Percentiles rank a stretch among this genome's conserved stretches.
Evolutionary conservation across 495 filamentous ascomycete species (phyloP).

Genomic region (Hypomontagnella monticulosa): DNA sequence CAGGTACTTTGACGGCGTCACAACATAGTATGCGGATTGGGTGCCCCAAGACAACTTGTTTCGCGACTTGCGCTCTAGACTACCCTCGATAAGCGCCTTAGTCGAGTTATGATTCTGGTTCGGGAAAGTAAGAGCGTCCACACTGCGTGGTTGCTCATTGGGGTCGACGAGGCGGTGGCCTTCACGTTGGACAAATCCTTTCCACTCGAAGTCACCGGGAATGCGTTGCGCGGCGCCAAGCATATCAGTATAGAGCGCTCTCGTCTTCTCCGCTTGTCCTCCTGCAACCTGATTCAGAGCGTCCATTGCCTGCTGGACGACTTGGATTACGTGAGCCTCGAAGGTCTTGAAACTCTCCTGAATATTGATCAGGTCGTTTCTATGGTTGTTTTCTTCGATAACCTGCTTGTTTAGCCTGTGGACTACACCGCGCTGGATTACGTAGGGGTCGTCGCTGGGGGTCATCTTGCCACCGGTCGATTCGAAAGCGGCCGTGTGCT

Average conservation of each 20-base stretch:
- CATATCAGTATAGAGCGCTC: conserved; percentile 84
- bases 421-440: conserved; percentile 81
- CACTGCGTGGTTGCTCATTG: conserved; percentile 71
- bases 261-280: conserved; percentile 82
- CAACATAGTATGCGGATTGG: conserved; percentile 84
- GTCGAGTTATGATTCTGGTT: conserved; percentile 87
- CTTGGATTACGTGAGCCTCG: conserved; percentile 83
- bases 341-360: conserved; percentile 90
- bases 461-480: conserved; percentile 72
- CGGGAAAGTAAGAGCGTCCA: conserved; percentile 79
- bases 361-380: conserved; percentile 85
- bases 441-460: conserved; percentile 82
- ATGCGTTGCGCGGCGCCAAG: conserved; percentile 79
- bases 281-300: conserved; percentile 80
- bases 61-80: conserved; percentile 84
- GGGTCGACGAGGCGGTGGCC: conserved; percentile 81
- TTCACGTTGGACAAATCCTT: conserved; percentile 77
- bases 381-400: conserved; percentile 92
- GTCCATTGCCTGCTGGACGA: conserved; percentile 81
- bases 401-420: conserved; percentile 91
- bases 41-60: conserved; percentile 80
- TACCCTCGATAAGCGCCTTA: conserved; percentile 83
- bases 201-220: conserved; percentile 92
- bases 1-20: conserved; percentile 84
- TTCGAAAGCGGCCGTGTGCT: conserved; percentile 80